phyloP scores from a whole-genome alignment of 106 monocot genomes.

The Dactylorhiza incarnata region DNA sequence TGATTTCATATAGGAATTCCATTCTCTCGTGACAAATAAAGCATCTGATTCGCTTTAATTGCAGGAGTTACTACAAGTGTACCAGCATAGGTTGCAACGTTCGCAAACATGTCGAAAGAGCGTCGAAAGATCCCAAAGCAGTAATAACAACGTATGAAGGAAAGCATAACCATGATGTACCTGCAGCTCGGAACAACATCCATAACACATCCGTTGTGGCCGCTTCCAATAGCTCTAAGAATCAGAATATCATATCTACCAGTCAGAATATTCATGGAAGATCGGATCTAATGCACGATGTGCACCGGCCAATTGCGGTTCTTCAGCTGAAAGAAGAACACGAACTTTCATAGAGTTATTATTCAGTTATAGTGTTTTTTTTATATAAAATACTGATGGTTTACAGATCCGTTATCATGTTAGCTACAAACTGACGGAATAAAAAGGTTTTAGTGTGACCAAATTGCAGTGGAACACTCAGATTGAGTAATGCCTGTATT shows the following conservation, averaged over 20 bases:
- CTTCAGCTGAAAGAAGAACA: slow-evolving; percentile 58
- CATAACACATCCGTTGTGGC: slow-evolving; percentile 20
- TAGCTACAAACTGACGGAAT: not conserved
- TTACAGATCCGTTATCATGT: slow-evolving; percentile 2
- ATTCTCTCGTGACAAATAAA: not conserved
- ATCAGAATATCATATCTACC: slow-evolving; percentile 16
- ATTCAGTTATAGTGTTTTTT: not conserved
- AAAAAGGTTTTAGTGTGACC: not conserved
- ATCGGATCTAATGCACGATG: slow-evolving; percentile 18
- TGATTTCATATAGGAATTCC: too few relatives aligned
- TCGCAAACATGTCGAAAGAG: slow-evolving; percentile 77
- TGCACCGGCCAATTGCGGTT: slow-evolving; percentile 23
- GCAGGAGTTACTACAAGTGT: slow-evolving; percentile 83
- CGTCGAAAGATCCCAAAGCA: slow-evolving; percentile 44
- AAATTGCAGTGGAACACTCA: not conserved
- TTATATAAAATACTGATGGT: not conserved
- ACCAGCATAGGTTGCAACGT: slow-evolving; percentile 64
- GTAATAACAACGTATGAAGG: slow-evolving; percentile 80
- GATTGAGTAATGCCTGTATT: slow-evolving; percentile 3
- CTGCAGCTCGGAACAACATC: slow-evolving; percentile 42
- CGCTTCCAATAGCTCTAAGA: slow-evolving; percentile 14
- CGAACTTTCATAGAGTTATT: slow-evolving; percentile 10
- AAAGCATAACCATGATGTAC: slow-evolving; percentile 74
- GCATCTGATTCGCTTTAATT: not conserved
- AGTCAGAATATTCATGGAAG: slow-evolving; percentile 23